Percentiles rank a stretch among this genome's conserved stretches.
These are phyloP conservation scores for Aspergillus flavus DNA, from an alignment of 2,329 filamentous ascomycete genomes.

Conservation along the genomic window DNA sequence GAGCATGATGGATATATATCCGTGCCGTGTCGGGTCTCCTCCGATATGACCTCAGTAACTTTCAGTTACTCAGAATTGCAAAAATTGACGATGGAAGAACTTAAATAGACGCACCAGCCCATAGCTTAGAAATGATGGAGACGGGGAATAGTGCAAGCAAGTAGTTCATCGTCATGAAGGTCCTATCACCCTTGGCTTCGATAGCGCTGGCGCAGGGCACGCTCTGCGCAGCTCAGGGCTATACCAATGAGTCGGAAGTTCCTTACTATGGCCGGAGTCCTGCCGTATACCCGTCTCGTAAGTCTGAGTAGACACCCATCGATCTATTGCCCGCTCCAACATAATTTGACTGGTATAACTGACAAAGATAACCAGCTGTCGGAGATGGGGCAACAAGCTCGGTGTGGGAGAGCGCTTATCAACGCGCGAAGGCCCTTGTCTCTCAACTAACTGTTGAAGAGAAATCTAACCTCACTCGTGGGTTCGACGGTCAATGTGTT, in stretches of 20 bases:
- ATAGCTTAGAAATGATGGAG: neutral
- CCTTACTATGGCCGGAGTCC: neutral
- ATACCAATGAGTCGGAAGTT: constrained; percentile 1
- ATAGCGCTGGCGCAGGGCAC: neutral
- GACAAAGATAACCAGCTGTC: neutral
- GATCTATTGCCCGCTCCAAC: neutral
- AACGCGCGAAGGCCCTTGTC: constrained; percentile 13
- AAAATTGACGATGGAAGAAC: neutral
- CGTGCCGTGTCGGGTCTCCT: neutral
- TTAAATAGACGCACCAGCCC: neutral
- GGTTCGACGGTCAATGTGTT: constrained; percentile 7
- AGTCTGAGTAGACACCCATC: neutral
- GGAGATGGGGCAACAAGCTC: neutral
- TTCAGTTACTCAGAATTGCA: neutral
- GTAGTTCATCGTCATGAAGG: neutral
- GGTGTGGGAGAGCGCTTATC: neutral
- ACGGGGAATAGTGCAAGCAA: neutral
- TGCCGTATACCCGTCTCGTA: neutral
- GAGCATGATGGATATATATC: neutral
- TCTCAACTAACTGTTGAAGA: constrained; percentile 15
- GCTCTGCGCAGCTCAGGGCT: neutral
- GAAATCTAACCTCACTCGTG: constrained; percentile 18
- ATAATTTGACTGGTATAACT: neutral
- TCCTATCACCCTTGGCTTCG: neutral
- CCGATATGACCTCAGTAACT: neutral